These are phyloP conservation scores for Hypoxylon perforatum DNA, from an alignment of 495 filamentous ascomycete species.

Conservation along the genomic window DNA sequence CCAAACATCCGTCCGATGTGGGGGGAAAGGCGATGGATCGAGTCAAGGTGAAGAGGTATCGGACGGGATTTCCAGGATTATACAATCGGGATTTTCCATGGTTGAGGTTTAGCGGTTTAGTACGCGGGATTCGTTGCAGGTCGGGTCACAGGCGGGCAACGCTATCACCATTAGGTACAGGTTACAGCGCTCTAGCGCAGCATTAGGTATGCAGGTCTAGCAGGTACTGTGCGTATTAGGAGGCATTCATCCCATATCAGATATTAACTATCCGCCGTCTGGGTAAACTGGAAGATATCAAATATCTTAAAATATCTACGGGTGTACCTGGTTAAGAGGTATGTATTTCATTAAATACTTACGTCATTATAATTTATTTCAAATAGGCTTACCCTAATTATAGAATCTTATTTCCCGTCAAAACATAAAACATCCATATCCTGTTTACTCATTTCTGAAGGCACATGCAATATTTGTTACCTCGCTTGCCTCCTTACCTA, in stretches of 20 bases:
- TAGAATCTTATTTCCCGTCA: no score
- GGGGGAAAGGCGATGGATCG: slow-evolving; percentile 32
- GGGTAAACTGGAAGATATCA: no score
- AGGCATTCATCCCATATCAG: no score
- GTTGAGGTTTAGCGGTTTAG: background rate
- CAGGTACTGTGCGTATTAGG: no score
- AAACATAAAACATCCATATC: background rate
- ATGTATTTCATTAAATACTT: no score
- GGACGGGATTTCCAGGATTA: slow-evolving; percentile 25
- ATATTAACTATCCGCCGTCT: no score
- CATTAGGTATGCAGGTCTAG: background rate
- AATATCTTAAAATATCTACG: no score
- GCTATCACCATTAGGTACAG: slow-evolving; percentile 30
- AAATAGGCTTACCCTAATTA: no score
- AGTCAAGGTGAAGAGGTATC: slow-evolving; percentile 3
- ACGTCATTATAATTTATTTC: no score
- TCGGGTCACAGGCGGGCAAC: slow-evolving; percentile 8
- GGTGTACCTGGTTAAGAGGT: no score
- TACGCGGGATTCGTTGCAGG: slow-evolving; percentile 9
- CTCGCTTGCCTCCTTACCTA: background rate
- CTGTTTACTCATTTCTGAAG: background rate
- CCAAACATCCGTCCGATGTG: slow-evolving; percentile 36
- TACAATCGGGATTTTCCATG: slow-evolving; percentile 5
- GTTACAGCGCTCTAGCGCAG: background rate
- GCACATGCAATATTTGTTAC: background rate